phyloP scores from a whole-genome alignment of 352 stramenopile genomes.

The Pythium periplocum region DNA sequence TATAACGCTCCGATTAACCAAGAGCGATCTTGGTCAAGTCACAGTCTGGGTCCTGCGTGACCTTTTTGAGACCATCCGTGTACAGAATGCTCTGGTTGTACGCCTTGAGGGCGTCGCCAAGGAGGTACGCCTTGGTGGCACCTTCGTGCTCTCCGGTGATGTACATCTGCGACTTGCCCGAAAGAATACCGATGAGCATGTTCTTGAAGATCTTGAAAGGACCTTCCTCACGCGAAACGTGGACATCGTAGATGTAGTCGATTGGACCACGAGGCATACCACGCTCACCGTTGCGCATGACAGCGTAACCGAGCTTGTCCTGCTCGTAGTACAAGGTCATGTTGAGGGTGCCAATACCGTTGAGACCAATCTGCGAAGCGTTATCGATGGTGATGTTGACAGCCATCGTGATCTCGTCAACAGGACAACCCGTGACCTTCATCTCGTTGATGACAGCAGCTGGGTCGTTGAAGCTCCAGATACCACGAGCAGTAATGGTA shows the following conservation, averaged over 20 bases:
- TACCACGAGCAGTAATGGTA: slow-evolving; percentile 33
- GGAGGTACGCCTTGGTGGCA: slow-evolving; percentile 32
- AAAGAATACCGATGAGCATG: slow-evolving; percentile 39
- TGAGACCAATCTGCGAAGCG: slow-evolving; percentile 35
- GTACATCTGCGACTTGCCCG: slow-evolving; percentile 38
- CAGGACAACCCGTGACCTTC: slow-evolving; percentile 32
- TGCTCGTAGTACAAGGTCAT: slow-evolving; percentile 62
- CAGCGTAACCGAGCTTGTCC: slow-evolving; percentile 55
- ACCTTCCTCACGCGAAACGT: too few species aligned
- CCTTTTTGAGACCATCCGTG: slow-evolving; percentile 37
- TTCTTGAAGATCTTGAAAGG: slow-evolving; percentile 27
- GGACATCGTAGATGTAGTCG: slow-evolving; percentile 37
- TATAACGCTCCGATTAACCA: too few species aligned
- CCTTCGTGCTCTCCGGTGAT: slow-evolving; percentile 47
- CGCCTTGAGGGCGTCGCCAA: slow-evolving; percentile 31
- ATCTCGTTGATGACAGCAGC: slow-evolving; percentile 51
- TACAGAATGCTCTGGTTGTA: slow-evolving; percentile 65
- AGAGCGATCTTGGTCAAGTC: background rate
- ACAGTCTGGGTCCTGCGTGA: slow-evolving; percentile 19
- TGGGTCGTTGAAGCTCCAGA: slow-evolving; percentile 53
- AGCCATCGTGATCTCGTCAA: slow-evolving; percentile 38
- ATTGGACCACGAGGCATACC: slow-evolving; percentile 27
- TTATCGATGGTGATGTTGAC: slow-evolving; percentile 65
- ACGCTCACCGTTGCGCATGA: slow-evolving; percentile 28
- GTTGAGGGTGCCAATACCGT: slow-evolving; percentile 61